A percentile compares a stretch with the other conserved stretches of the same genome.
Conservation (phyloP, 169 alveolate species). For the Cryptosporidium tyzzeri region DNA sequence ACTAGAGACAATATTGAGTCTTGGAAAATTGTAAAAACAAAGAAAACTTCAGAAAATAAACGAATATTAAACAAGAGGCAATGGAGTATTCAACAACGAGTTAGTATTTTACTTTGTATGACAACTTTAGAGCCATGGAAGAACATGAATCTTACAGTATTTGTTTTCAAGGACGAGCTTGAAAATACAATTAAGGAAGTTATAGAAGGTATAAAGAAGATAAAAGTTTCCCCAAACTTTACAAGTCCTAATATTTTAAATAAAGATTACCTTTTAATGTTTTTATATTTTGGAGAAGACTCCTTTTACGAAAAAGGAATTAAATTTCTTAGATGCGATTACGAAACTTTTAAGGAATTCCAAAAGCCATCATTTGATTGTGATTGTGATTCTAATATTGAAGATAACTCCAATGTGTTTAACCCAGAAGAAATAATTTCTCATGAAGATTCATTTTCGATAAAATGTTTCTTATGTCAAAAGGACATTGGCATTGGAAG, state of each 20-base stretch:
- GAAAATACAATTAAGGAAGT: slow-evolving; percentile 16
- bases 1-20: slow-evolving; percentile 40
- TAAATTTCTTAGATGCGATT: slow-evolving; percentile 35
- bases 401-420: slow-evolving; percentile 27
- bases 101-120: slow-evolving; percentile 56
- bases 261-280: slow-evolving; percentile 24
- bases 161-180: slow-evolving; percentile 23
- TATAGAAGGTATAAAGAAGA: background rate
- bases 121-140: slow-evolving; percentile 62
- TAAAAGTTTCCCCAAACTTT: background rate
- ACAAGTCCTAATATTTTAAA: background rate
- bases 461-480: slow-evolving; percentile 37
- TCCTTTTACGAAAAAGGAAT: slow-evolving; percentile 7
- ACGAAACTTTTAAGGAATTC: slow-evolving; percentile 24
- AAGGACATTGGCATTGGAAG: slow-evolving; percentile 11
- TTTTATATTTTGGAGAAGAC: slow-evolving; percentile 25
- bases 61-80: slow-evolving; percentile 28
- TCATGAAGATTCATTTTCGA: background rate
- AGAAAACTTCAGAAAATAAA: slow-evolving; percentile 1
- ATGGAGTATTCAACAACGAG: slow-evolving; percentile 74
- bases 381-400: slow-evolving; percentile 30
- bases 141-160: slow-evolving; percentile 39
- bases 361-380: slow-evolving; percentile 3
- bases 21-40: slow-evolving; percentile 39
- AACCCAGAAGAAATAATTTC: background rate